Evolutionary conservation across 2,329 filamentous ascomycete genomes (phyloP).

Genomic region (Pseudogymnoascus sp.): DNA sequence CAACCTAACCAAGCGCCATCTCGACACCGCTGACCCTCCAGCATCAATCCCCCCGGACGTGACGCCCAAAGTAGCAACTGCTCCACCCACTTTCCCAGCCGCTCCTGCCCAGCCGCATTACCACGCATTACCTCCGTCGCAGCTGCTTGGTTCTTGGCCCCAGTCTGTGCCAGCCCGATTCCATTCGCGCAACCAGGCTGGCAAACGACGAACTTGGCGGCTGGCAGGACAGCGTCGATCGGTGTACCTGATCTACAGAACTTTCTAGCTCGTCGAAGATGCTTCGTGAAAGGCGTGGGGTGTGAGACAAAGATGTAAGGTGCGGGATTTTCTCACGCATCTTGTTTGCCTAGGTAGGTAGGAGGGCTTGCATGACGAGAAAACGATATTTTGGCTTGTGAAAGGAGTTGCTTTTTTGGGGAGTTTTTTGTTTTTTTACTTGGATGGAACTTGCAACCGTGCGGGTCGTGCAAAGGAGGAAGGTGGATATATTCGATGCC

Average conservation of each 20-base stretch:
- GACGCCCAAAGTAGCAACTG: not conserved
- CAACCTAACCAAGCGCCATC: not conserved
- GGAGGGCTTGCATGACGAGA: not conserved
- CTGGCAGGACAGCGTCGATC: not conserved
- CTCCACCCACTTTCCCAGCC: not conserved
- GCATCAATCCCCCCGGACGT: not conserved
- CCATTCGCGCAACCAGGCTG: not conserved
- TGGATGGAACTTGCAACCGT: not conserved
- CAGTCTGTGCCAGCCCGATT: not conserved
- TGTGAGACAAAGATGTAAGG: not conserved
- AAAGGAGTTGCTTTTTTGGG: slow-evolving; percentile 5
- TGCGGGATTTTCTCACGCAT: not conserved
- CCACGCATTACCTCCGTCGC: not conserved
- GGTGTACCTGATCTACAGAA: slow-evolving; percentile 6
- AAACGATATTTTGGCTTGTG: slow-evolving; percentile 1
- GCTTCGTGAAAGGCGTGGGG: not conserved
- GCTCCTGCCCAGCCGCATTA: not conserved
- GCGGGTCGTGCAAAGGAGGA: not conserved
- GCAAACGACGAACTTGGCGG: not conserved
- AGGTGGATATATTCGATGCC: not conserved
- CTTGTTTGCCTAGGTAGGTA: not conserved
- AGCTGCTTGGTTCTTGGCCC: not conserved
- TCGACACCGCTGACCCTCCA: not conserved
- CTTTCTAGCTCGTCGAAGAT: not conserved
- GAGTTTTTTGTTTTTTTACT: too few species aligned